phyloP scores from a whole-genome alignment of 192 early-diverging fungal genomes.

The Coemansia sp. region DNA sequence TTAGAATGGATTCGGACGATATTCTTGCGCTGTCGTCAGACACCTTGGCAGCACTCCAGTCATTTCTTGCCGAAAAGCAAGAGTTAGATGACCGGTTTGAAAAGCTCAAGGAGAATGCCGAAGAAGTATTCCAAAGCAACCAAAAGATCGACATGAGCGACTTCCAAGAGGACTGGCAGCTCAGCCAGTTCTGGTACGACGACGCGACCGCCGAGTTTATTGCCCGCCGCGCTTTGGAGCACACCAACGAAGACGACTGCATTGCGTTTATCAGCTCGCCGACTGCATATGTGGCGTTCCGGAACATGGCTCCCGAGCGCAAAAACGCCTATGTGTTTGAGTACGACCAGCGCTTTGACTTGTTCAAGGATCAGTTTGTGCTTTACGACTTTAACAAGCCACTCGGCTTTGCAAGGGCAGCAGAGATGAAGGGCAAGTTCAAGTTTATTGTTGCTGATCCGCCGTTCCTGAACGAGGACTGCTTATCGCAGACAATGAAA shows the following conservation, averaged over 20 bases:
- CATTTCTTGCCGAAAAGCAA: slow-evolving; percentile 68
- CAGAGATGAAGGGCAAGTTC: slow-evolving; percentile 55
- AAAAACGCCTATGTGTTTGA: slow-evolving; percentile 67
- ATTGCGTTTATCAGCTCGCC: slow-evolving; percentile 55
- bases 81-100: slow-evolving; percentile 66
- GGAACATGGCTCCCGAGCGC: slow-evolving; percentile 31
- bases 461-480: slow-evolving; percentile 78
- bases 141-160: slow-evolving; percentile 59
- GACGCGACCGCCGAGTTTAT: slow-evolving; percentile 55
- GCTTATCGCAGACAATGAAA: slow-evolving; percentile 66
- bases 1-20: slow-evolving; percentile 31
- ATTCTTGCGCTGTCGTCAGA: slow-evolving; percentile 49
- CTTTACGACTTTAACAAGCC: slow-evolving; percentile 78
- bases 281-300: slow-evolving; percentile 43
- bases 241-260: slow-evolving; percentile 39
- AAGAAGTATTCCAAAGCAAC: slow-evolving; percentile 52
- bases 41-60: slow-evolving; percentile 61
- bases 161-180: slow-evolving; percentile 84
- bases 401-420: slow-evolving; percentile 48
- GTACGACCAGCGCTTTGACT: slow-evolving; percentile 70
- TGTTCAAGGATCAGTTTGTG: slow-evolving; percentile 69
- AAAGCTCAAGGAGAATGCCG: slow-evolving; percentile 56
- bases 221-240: slow-evolving; percentile 52
- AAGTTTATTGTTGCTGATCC: slow-evolving; percentile 79
- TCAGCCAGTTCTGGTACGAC: slow-evolving; percentile 63